These are phyloP conservation scores for Sarcocystis neurona DNA, from an alignment of 169 alveolate species.

Conservation along the genomic window DNA sequence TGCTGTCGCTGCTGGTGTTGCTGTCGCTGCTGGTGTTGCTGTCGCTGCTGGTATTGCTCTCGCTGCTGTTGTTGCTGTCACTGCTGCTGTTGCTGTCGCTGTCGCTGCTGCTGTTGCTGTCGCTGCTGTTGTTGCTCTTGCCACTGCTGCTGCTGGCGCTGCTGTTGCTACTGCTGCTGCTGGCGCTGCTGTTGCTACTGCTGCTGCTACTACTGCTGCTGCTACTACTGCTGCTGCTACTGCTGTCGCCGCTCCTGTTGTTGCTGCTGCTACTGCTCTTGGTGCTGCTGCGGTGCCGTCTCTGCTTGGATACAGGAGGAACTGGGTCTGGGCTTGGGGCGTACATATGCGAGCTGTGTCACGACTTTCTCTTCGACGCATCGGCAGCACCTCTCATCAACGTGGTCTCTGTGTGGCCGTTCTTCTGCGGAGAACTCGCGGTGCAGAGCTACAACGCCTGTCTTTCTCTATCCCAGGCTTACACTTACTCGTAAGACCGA, in stretches of 20 bases:
- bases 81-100: background rate
- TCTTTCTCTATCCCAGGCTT: background rate
- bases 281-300: background rate
- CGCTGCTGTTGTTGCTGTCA: conserved; percentile 6
- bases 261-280: conserved; percentile 41
- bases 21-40: conserved; percentile 15
- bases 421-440: conserved; percentile 19
- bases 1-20: conserved; percentile 31
- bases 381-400: background rate
- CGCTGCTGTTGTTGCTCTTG: background rate
- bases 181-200: background rate
- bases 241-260: conserved; percentile 39
- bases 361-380: background rate
- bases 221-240: conserved; percentile 14
- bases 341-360: background rate
- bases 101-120: conserved; percentile 1
- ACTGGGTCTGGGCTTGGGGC: conserved; percentile 27
- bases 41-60: conserved; percentile 29
- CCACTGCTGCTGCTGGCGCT: conserved; percentile 28
- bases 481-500: background rate
- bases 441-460: conserved; percentile 34
- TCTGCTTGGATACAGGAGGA: background rate
- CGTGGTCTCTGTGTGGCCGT: conserved; percentile 12
- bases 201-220: conserved; percentile 8
- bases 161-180: background rate